Evolutionary conservation across 2,329 filamentous ascomycete species (phyloP).

Genomic region (Tolypocladium ovalisporum): DNA sequence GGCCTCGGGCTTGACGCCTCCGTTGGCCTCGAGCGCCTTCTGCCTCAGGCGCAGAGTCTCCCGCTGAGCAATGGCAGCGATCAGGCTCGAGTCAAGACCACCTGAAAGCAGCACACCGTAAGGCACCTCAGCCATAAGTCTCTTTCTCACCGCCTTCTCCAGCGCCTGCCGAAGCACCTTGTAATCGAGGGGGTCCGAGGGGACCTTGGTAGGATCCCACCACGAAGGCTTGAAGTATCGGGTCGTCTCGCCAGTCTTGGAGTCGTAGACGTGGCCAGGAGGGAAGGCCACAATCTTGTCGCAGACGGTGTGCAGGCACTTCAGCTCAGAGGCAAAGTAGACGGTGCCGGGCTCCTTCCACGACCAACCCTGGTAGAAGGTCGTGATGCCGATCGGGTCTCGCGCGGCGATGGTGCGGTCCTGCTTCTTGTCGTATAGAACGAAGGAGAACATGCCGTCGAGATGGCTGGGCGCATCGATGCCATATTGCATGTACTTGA

Average conservation of each 20-base stretch:
- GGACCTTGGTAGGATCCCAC: conserved; percentile 76
- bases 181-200: conserved; percentile 70
- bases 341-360: conserved; percentile 72
- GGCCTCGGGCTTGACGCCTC: conserved; percentile 29
- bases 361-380: conserved; percentile 90
- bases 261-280: conserved; percentile 93
- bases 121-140: conserved; percentile 96
- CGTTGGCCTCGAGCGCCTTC: conserved; percentile 41
- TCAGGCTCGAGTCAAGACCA: conserved; percentile 88
- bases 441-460: conserved; percentile 99
- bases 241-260: conserved; percentile 72
- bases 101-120: conserved; percentile 94
- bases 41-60: conserved; percentile 73
- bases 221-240: conserved; percentile 88
- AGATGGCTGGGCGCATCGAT: conserved; percentile 86
- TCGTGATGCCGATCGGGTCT: conserved; percentile 94
- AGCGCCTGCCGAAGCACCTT: conserved; percentile 71
- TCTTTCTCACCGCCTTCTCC: conserved; percentile 87
- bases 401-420: conserved; percentile 88
- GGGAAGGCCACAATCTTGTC: conserved; percentile 93
- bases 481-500: conserved; percentile 81
- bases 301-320: conserved; percentile 85
- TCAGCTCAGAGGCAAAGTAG: conserved; percentile 96
- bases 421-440: conserved; percentile 90
- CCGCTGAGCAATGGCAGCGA: conserved; percentile 88